phyloP scores from a whole-genome alignment of 805 yeast species.

The Brettanomyces naardenensis region DNA sequence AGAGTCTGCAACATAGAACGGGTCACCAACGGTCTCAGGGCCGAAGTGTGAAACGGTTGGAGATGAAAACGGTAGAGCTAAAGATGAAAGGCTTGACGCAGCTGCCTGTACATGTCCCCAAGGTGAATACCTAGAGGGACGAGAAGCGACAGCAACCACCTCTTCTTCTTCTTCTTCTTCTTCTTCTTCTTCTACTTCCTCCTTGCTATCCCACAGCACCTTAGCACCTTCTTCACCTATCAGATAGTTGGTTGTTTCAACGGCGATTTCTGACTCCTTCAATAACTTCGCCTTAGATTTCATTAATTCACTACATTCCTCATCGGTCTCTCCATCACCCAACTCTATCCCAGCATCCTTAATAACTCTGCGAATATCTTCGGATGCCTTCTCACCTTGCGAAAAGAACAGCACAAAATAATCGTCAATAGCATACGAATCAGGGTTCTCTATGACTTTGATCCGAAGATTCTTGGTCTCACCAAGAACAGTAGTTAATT shows the following conservation, averaged over 20 bases:
- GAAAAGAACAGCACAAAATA: slow-evolving; percentile 62
- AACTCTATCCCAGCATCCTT: slow-evolving; percentile 24
- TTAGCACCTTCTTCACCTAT: slow-evolving; percentile 3
- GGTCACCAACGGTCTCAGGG: slow-evolving; percentile 1
- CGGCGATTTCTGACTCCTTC: slow-evolving; percentile 18
- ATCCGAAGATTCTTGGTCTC: slow-evolving; percentile 48
- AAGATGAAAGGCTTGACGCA: slow-evolving; percentile 1
- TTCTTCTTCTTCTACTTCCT: neutral
- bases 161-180: neutral
- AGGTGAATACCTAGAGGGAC: neutral
- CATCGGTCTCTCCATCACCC: slow-evolving; percentile 13
- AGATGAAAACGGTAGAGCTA: neutral
- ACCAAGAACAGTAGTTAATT: slow-evolving; percentile 47
- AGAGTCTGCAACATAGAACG: neutral
- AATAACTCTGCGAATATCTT: slow-evolving; percentile 33
- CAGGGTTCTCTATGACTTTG: slow-evolving; percentile 50
- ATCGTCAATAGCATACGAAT: slow-evolving; percentile 54
- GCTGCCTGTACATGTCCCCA: slow-evolving; percentile 1
- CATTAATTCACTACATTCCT: slow-evolving; percentile 15
- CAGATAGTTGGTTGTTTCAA: slow-evolving; percentile 16
- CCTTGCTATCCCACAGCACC: neutral
- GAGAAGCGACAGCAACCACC: neutral
- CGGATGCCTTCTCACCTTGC: slow-evolving; percentile 35
- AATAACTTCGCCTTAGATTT: slow-evolving; percentile 18
- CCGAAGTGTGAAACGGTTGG: neutral